Percentiles rank a stretch among this genome's conserved stretches.
phyloP scores from a whole-genome alignment of 495 filamentous ascomycete species.

The Xylona heveae region DNA sequence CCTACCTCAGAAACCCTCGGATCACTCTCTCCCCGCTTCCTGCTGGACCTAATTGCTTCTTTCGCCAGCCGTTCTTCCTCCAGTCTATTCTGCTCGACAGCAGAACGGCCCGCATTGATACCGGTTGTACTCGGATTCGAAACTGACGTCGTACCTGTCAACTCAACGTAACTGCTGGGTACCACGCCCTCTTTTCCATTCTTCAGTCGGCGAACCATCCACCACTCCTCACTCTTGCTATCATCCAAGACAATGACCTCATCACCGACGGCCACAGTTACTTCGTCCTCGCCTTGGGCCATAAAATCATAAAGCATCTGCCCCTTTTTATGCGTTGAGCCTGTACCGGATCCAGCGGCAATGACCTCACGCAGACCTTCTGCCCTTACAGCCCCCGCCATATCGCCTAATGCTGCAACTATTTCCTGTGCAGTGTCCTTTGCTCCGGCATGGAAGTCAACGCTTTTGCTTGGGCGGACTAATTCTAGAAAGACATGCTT shows the following conservation, averaged over 20 bases:
- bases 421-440: conserved; percentile 96
- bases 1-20: conserved; percentile 50
- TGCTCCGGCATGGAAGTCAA: conserved; percentile 92
- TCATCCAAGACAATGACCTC: conserved; percentile 85
- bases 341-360: conserved; percentile 36
- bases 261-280: conserved; percentile 74
- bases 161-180: conserved; percentile 89
- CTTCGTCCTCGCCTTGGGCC: conserved; percentile 92
- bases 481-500: conserved; percentile 96
- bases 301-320: conserved; percentile 85
- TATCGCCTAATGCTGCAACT: conserved; percentile 64
- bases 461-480: conserved; percentile 70
- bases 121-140: conserved; percentile 24
- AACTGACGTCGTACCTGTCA: conserved; percentile 37
- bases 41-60: conserved; percentile 41
- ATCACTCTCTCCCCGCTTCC: conserved; percentile 28
- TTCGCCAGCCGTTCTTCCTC: conserved; percentile 68
- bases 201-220: conserved; percentile 77
- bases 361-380: conserved; percentile 77
- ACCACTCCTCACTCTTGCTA: conserved; percentile 89
- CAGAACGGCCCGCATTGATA: conserved; percentile 45
- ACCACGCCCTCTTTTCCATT: conserved; percentile 94
- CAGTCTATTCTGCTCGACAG: conserved; percentile 58
- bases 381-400: conserved; percentile 63
- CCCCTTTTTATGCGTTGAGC: conserved; percentile 52